A percentile compares a stretch with the other conserved stretches of the same genome.
Conservation (phyloP, 306 rosid species). For the barrel medic (Medicago truncatula) region MtrunA17r5.0-ANR NC_053049.1:48841001-48841500, state of each 20-base stretch:
- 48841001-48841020: neutral
- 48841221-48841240: slow-evolving; percentile 45
- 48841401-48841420: slow-evolving; percentile 61
- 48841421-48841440: slow-evolving; percentile 68
- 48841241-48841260: slow-evolving; percentile 51
- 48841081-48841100: neutral
- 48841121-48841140: slow-evolving; percentile 6
- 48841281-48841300: slow-evolving; percentile 47
- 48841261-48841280: slow-evolving; percentile 50
- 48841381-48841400: slow-evolving; percentile 67
- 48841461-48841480: slow-evolving; percentile 67
- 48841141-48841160: neutral
- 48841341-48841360: slow-evolving; percentile 64
- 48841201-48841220: slow-evolving; percentile 51
- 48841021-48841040: slow-evolving; percentile 30
- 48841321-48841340: slow-evolving; percentile 72
- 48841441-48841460: slow-evolving; percentile 68
- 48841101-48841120: slow-evolving; percentile 15
- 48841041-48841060: slow-evolving; percentile 11
- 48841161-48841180: slow-evolving; percentile 41
- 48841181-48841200: slow-evolving; percentile 44
- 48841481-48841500: slow-evolving; percentile 63
- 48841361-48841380: slow-evolving; percentile 69
- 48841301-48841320: slow-evolving; percentile 69
- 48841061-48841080: neutral